phyloP scores from a whole-genome alignment of 257 asterid species.

The Primulina tabacum region DNA sequence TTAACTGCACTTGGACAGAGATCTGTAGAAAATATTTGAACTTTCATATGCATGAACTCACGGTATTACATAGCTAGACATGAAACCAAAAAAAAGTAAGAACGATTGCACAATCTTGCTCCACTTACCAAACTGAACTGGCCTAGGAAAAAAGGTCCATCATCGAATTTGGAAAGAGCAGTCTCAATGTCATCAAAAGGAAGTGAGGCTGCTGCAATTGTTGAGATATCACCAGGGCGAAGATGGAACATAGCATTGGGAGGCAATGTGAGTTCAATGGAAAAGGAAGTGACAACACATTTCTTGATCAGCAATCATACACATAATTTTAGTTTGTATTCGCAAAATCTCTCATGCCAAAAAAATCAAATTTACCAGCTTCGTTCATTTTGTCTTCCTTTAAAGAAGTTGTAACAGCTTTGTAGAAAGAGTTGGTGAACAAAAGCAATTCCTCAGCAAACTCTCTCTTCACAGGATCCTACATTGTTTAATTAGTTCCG shows the following conservation, averaged over 20 bases:
- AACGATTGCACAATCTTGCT: neutral
- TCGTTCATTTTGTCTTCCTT: slow-evolving; percentile 46
- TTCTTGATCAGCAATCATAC: too few relatives aligned
- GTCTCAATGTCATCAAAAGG: slow-evolving; percentile 66
- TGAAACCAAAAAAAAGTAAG: neutral
- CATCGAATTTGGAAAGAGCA: slow-evolving; percentile 65
- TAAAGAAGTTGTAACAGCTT: slow-evolving; percentile 47
- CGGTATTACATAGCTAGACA: neutral
- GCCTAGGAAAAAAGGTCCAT: slow-evolving; percentile 82
- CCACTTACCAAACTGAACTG: slow-evolving; percentile 65
- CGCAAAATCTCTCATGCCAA: neutral
- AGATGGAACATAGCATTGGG: too few relatives aligned
- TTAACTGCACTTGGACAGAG: too few relatives aligned
- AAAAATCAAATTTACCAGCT: slow-evolving; percentile 40
- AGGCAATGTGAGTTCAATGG: too few relatives aligned
- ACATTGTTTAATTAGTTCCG: slow-evolving; percentile 13
- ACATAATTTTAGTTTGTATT: too few relatives aligned
- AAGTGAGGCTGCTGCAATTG: slow-evolving; percentile 28
- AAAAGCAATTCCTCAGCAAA: slow-evolving; percentile 63
- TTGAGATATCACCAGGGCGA: slow-evolving; percentile 1
- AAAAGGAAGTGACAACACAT: too few relatives aligned
- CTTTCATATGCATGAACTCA: neutral
- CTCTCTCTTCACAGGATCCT: slow-evolving; percentile 60
- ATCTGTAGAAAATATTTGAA: neutral
- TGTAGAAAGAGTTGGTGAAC: slow-evolving; percentile 44